A percentile compares a stretch with the other conserved stretches of the same genome.
These are phyloP conservation scores for Pisolithus microcarpus DNA, from an alignment of 768 basidiomycete genomes.

Conservation along the genomic window DNA sequence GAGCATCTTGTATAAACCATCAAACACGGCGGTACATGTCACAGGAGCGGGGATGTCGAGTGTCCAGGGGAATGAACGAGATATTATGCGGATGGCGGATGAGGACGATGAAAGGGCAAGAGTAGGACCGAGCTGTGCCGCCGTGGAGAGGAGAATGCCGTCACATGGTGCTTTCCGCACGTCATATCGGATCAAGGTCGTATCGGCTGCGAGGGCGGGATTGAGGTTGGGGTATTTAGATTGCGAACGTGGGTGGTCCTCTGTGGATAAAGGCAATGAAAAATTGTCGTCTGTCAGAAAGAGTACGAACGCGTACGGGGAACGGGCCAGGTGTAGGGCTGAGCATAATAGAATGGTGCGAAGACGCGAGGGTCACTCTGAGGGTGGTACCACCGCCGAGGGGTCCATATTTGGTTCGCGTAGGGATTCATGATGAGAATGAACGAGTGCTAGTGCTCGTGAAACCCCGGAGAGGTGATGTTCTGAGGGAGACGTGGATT, in stretches of 20 bases:
- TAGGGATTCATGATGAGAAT: slow-evolving; percentile 19
- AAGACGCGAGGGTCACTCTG: slow-evolving; percentile 27
- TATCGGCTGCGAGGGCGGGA: slow-evolving; percentile 46
- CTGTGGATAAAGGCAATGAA: slow-evolving; percentile 5
- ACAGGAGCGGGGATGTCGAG: slow-evolving; percentile 44
- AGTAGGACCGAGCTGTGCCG: slow-evolving; percentile 30
- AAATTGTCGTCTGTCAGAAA: background rate
- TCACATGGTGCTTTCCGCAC: slow-evolving; percentile 36
- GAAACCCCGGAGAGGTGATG: background rate
- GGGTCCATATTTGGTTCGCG: slow-evolving; percentile 8
- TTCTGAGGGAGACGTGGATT: background rate
- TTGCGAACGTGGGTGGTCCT: slow-evolving; percentile 17
- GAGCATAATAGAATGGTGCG: slow-evolving; percentile 16
- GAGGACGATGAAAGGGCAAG: slow-evolving; percentile 33
- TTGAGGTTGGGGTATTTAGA: slow-evolving; percentile 45
- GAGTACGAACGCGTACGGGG: slow-evolving; percentile 9
- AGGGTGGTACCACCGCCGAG: slow-evolving; percentile 15
- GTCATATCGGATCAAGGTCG: slow-evolving; percentile 45
- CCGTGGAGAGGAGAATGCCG: slow-evolving; percentile 37
- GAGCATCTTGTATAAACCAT: slow-evolving; percentile 41
- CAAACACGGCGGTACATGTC: slow-evolving; percentile 51
- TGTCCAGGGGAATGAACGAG: slow-evolving; percentile 58
- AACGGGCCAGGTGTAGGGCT: slow-evolving; percentile 11
- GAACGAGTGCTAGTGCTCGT: background rate
- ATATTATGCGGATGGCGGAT: slow-evolving; percentile 43